A percentile compares a stretch with the other conserved stretches of the same genome.
Conservation (phyloP, 73 alveolate genomes). For the Tetrahymena malaccensis region DNA sequence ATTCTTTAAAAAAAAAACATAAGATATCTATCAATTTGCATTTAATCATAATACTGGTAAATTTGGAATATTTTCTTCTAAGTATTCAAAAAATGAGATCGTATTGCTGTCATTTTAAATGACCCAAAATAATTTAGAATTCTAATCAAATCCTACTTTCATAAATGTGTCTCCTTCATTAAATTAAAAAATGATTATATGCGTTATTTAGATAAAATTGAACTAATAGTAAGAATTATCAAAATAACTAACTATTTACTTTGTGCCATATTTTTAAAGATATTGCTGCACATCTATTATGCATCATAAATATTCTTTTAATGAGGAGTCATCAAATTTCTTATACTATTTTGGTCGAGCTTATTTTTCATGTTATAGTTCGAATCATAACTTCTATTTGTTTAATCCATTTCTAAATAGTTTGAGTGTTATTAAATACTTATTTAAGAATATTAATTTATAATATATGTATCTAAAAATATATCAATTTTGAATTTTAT, state of each 20-base stretch:
- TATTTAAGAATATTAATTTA: background rate
- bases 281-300: background rate
- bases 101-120: background rate
- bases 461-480: background rate
- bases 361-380: no score
- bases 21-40: background rate
- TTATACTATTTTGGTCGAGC: background rate
- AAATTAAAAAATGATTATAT: no score
- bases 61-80: background rate
- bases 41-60: background rate
- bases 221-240: background rate
- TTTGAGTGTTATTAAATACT: background rate
- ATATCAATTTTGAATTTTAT: background rate
- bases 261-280: background rate
- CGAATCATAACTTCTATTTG: background rate
- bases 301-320: background rate
- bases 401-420: background rate
- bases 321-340: background rate
- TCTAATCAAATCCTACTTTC: background rate
- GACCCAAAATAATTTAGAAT: background rate
- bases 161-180: background rate
- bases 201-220: background rate
- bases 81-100: background rate
- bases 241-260: background rate
- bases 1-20: background rate